A percentile compares a stretch with the other conserved stretches of the same genome.
Evolutionary conservation across 352 stramenopile species (phyloP).

Genomic region (Elongisporangium prolatum): DNA sequence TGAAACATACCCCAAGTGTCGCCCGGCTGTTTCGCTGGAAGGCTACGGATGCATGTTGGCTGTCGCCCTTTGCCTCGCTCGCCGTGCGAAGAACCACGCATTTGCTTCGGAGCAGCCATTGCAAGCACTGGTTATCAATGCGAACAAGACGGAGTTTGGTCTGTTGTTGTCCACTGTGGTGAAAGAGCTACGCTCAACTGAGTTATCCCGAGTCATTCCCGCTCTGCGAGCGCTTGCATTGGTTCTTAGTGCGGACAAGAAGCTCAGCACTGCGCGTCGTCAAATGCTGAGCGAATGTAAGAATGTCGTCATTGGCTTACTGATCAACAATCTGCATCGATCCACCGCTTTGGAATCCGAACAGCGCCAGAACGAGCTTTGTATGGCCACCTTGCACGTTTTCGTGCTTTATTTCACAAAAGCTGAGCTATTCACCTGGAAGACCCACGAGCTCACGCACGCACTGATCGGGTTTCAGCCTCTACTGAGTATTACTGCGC

Average conservation of each 20-base stretch:
- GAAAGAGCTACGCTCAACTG: conserved; percentile 39
- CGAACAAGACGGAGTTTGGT: conserved; percentile 71
- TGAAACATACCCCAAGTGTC: conserved; percentile 42
- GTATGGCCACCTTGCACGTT: conserved; percentile 47
- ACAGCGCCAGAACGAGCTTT: conserved; percentile 4
- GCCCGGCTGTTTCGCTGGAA: conserved; percentile 34
- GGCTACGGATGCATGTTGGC: conserved; percentile 65
- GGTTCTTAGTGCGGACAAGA: conserved; percentile 57
- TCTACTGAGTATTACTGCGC: conserved; percentile 26
- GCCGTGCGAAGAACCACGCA: conserved; percentile 7
- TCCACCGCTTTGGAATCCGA: conserved; percentile 18
- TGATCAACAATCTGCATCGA: conserved; percentile 41
- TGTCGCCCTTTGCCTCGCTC: conserved; percentile 26
- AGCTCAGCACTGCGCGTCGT: conserved; percentile 42
- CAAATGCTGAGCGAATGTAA: conserved; percentile 51
- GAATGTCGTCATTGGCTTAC: conserved; percentile 30
- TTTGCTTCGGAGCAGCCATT: conserved; percentile 17
- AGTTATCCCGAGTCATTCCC: conserved; percentile 36
- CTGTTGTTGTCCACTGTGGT: conserved; percentile 53
- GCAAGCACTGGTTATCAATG: conserved; percentile 37
- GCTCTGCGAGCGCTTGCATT: conserved; percentile 48
- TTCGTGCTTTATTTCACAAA: conserved; percentile 76
- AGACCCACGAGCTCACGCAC: conserved; percentile 61
- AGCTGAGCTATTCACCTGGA: conserved; percentile 77
- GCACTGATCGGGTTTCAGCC: conserved; percentile 66